These are phyloP conservation scores for Coemansia sp. DNA, from an alignment of 192 early-diverging fungal species.

Conservation along the genomic window DNA sequence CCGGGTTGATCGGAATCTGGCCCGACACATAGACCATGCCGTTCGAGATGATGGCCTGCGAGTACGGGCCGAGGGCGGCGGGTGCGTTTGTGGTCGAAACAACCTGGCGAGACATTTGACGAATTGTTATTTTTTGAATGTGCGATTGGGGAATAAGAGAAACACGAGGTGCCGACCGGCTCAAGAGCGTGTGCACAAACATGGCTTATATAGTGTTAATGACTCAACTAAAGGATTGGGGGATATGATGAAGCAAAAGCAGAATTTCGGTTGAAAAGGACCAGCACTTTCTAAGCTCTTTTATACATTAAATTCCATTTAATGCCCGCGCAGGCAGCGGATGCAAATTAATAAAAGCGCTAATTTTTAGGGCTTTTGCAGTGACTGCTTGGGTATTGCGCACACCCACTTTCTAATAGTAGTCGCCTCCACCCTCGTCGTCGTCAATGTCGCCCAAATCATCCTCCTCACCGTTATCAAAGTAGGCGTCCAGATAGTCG, in stretches of 20 bases:
- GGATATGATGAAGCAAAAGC: background rate
- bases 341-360: background rate
- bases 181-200: constrained; percentile 5
- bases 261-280: too few species aligned
- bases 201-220: background rate
- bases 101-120: constrained; percentile 46
- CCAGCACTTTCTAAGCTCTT: too few species aligned
- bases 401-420: constrained; percentile 11
- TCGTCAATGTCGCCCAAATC: constrained; percentile 50
- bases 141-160: constrained; percentile 8
- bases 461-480: constrained; percentile 53
- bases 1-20: constrained; percentile 71
- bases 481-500: constrained; percentile 52
- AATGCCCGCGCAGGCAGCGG: too few species aligned
- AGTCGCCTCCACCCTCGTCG: constrained; percentile 42
- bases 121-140: constrained; percentile 10
- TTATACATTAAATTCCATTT: background rate
- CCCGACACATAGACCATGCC: constrained; percentile 81
- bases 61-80: constrained; percentile 74
- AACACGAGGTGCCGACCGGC: constrained; percentile 1
- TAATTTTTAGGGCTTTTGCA: background rate
- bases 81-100: constrained; percentile 63
- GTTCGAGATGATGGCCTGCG: constrained; percentile 80
- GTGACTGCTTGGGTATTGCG: too few species aligned
- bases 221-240: background rate